These are phyloP conservation scores for Chaetoceros muelleri DNA, from an alignment of 108 stramenopile species.

Conservation along the genomic window DNA sequence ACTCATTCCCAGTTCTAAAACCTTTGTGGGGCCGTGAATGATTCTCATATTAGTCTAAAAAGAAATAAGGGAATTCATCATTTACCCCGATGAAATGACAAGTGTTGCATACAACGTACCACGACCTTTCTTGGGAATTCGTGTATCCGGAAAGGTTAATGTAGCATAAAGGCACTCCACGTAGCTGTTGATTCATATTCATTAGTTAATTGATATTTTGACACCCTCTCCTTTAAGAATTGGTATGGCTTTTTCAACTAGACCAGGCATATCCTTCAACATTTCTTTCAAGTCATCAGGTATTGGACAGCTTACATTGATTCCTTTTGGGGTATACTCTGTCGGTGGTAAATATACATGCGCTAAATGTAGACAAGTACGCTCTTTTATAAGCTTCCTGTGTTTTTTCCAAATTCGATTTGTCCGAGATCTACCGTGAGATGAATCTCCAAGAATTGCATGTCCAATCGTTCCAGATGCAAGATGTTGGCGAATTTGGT, in stretches of 20 bases:
- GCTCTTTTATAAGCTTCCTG: slow-evolving; percentile 24
- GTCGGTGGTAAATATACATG: slow-evolving; percentile 23
- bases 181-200: background rate
- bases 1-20: too few relatives aligned
- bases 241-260: slow-evolving; percentile 11
- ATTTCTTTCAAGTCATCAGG: slow-evolving; percentile 19
- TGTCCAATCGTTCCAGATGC: slow-evolving; percentile 28
- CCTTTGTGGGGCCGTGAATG: too few relatives aligned
- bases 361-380: slow-evolving; percentile 20
- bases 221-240: slow-evolving; percentile 9
- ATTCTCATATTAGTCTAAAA: too few relatives aligned
- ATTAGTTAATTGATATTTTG: slow-evolving; percentile 2
- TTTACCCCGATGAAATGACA: too few relatives aligned
- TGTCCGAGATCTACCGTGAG: slow-evolving; percentile 53
- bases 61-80: too few relatives aligned
- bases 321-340: slow-evolving; percentile 20
- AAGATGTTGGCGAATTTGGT: slow-evolving; percentile 55
- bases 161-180: too few relatives aligned
- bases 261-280: slow-evolving; percentile 15
- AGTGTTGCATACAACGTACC: too few relatives aligned
- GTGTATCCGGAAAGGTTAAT: too few relatives aligned
- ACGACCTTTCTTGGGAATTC: too few relatives aligned
- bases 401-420: slow-evolving; percentile 62
- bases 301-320: slow-evolving; percentile 26
- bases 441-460: slow-evolving; percentile 62